Conservation (phyloP, 2,329 filamentous ascomycete species). For the Decorospora gaudefroyi region DNA sequence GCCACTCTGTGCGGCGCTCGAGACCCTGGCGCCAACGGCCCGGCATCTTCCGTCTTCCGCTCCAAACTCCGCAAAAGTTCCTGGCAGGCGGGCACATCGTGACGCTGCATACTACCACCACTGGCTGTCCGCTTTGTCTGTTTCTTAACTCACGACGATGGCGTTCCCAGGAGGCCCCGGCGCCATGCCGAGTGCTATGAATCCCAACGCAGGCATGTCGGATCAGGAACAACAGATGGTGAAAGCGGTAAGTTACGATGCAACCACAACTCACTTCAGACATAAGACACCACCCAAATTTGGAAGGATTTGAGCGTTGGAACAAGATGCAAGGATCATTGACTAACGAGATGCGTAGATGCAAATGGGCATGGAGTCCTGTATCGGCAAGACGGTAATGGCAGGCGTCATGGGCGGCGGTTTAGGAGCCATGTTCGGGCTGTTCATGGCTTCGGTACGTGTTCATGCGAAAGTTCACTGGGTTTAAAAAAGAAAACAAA, state of each 20-base stretch:
- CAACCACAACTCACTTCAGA: neutral
- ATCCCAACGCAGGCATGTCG: slow-evolving; percentile 46
- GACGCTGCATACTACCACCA: slow-evolving; percentile 12
- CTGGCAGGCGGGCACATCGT: slow-evolving; percentile 18
- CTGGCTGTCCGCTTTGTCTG: too few species aligned
- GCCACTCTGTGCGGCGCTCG: slow-evolving; percentile 19
- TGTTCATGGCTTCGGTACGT: slow-evolving; percentile 96
- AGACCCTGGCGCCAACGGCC: slow-evolving; percentile 13
- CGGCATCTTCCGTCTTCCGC: slow-evolving; percentile 42
- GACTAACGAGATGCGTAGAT: slow-evolving; percentile 60
- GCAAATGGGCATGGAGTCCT: slow-evolving; percentile 87
- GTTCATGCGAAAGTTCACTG: neutral
- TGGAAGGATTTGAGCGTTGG: neutral
- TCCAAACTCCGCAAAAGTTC: slow-evolving; percentile 44
- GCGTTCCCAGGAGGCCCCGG: slow-evolving; percentile 38
- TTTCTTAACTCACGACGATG: too few species aligned
- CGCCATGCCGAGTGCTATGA: slow-evolving; percentile 34
- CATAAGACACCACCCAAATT: neutral
- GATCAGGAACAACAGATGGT: slow-evolving; percentile 56
- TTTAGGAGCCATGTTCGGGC: slow-evolving; percentile 88
- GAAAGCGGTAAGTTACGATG: slow-evolving; percentile 51
- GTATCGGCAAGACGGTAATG: slow-evolving; percentile 83
- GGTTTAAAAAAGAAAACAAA: neutral
- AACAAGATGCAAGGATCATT: neutral
- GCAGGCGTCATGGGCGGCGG: slow-evolving; percentile 93